A percentile compares a stretch with the other conserved stretches of the same genome.
phyloP scores from a whole-genome alignment of 2,329 filamentous ascomycete species.

The Fusarium mangiferae region DNA sequence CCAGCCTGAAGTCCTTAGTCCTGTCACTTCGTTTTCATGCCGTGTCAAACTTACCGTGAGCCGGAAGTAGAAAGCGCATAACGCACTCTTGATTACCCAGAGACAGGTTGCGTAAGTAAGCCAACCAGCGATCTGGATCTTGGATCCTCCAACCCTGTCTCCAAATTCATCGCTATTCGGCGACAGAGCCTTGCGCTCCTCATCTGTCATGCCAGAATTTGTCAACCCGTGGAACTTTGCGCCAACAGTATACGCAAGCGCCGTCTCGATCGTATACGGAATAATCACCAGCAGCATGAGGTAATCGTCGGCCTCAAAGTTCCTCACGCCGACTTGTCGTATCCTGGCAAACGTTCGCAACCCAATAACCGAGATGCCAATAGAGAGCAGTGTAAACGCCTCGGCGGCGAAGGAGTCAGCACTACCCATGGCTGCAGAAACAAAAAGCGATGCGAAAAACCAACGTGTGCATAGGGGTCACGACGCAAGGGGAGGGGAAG shows the following conservation, averaged over 20 bases:
- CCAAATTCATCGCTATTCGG: conserved; percentile 54
- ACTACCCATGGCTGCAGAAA: neutral
- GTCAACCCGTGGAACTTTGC: conserved; percentile 55
- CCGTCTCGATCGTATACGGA: conserved; percentile 43
- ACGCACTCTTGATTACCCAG: conserved; percentile 64
- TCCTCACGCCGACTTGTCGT: conserved; percentile 50
- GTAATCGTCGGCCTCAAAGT: conserved; percentile 61
- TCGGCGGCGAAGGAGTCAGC: conserved; percentile 35
- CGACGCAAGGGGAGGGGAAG: neutral
- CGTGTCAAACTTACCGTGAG: conserved; percentile 52
- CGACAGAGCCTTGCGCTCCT: conserved; percentile 54
- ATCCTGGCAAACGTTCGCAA: conserved; percentile 61
- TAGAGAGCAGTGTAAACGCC: conserved; percentile 56
- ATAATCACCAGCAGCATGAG: conserved; percentile 43
- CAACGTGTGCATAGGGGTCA: neutral
- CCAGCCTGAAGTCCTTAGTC: conserved; percentile 41
- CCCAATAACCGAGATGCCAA: conserved; percentile 59
- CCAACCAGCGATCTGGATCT: conserved; percentile 64
- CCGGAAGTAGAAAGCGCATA: conserved; percentile 63
- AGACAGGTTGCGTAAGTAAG: conserved; percentile 60
- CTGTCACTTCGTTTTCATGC: neutral
- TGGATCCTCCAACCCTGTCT: conserved; percentile 60
- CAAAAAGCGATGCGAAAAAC: neutral
- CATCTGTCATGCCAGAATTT: conserved; percentile 62
- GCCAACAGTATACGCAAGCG: conserved; percentile 51